These are phyloP conservation scores for Dactylis glomerata DNA, from an alignment of 176 grass and related monocot species.

Conservation along the genomic window DNA sequence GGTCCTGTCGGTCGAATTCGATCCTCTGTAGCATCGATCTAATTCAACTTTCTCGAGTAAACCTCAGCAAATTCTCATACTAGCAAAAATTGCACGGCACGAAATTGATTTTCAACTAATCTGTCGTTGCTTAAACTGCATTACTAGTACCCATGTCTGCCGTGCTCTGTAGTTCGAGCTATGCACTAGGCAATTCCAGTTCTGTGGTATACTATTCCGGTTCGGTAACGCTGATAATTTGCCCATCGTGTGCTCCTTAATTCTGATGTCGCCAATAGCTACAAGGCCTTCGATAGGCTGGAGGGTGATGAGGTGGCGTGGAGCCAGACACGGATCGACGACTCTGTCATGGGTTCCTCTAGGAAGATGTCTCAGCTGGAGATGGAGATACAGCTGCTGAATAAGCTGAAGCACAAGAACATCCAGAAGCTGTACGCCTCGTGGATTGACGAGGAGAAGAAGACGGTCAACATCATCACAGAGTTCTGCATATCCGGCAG, in stretches of 20 bases:
- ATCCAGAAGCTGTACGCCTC: slow-evolving; percentile 45
- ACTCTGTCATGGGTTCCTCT: slow-evolving; percentile 36
- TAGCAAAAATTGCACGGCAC: not conserved
- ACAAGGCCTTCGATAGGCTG: slow-evolving; percentile 54
- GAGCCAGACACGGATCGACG: slow-evolving; percentile 43
- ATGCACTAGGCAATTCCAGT: not conserved
- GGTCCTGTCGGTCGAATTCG: not conserved
- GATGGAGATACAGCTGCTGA: slow-evolving; percentile 34
- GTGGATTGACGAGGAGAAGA: slow-evolving; percentile 45
- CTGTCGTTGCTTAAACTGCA: not conserved
- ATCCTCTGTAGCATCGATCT: not conserved
- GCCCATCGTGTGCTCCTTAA: slow-evolving; percentile 19
- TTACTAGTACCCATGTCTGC: not conserved
- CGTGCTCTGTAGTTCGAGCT: not conserved
- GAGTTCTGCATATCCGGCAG: slow-evolving; percentile 59
- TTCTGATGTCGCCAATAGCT: slow-evolving; percentile 36
- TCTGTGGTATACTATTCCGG: not conserved
- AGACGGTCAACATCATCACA: slow-evolving; percentile 51
- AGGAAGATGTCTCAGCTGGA: slow-evolving; percentile 45
- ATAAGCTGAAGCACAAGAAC: slow-evolving; percentile 40
- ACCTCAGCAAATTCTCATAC: not conserved
- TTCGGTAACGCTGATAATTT: not conserved
- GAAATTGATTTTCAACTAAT: not conserved
- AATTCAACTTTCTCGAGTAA: not conserved
- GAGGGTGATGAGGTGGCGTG: slow-evolving; percentile 62